A percentile compares a stretch with the other conserved stretches of the same genome.
Conservation (phyloP, 1,139 yeast genomes). For the Hyphopichia fennica region DNA sequence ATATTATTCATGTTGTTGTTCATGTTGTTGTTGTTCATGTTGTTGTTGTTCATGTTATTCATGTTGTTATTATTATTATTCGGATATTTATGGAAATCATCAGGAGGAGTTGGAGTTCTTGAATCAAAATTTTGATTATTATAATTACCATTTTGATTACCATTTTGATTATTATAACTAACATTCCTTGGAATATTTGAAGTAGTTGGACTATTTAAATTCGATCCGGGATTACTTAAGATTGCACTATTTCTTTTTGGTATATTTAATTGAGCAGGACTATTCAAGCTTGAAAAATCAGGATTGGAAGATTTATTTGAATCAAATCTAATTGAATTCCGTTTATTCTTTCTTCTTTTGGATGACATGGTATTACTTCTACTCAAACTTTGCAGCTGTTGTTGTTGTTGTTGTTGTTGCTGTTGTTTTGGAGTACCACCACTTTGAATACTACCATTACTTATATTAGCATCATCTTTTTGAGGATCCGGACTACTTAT, state of each 20-base stretch:
- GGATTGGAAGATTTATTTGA: constrained; percentile 16
- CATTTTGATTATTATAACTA: constrained; percentile 5
- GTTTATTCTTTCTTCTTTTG: constrained; percentile 32
- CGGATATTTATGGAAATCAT: constrained; percentile 7
- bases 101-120: constrained; percentile 31
- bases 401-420: constrained; percentile 2
- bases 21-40: constrained; percentile 1
- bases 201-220: constrained; percentile 3
- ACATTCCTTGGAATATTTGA: background rate
- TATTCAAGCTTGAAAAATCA: constrained; percentile 18
- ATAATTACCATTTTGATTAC: background rate
- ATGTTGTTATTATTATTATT: constrained; percentile 8
- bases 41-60: constrained; percentile 4
- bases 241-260: constrained; percentile 17
- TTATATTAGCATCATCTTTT: constrained; percentile 7
- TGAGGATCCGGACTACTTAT: constrained; percentile 25
- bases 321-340: constrained; percentile 31
- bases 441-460: no score
- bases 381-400: constrained; percentile 11
- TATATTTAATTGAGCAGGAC: constrained; percentile 20
- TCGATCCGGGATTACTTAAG: constrained; percentile 8
- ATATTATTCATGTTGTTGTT: constrained; percentile 5
- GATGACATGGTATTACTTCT: constrained; percentile 27
- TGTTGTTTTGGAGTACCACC: constrained; percentile 10
- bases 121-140: constrained; percentile 12